A percentile compares a stretch with the other conserved stretches of the same genome.
phyloP scores from a whole-genome alignment of 1,284 basidiomycete genomes.

The Laetiporus sulphureus region DNA sequence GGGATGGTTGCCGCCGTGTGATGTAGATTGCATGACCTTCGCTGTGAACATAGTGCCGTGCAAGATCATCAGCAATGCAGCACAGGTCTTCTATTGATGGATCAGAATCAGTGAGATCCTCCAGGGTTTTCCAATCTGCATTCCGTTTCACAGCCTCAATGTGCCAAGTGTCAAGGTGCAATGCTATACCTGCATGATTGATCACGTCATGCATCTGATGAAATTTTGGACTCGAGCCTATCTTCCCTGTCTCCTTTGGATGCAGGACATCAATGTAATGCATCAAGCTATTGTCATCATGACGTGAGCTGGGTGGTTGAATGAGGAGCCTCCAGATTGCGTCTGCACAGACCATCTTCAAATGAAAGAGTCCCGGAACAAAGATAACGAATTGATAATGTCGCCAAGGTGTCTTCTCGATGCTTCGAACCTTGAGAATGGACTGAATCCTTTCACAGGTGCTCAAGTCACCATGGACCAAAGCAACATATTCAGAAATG shows the following conservation, averaged over 20 bases:
- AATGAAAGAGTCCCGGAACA: slow-evolving; percentile 31
- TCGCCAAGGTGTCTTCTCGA: background rate
- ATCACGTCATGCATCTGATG: slow-evolving; percentile 30
- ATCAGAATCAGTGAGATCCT: slow-evolving; percentile 16
- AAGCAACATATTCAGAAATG: slow-evolving; percentile 16
- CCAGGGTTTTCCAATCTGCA: too few relatives aligned
- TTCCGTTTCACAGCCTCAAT: slow-evolving; percentile 5
- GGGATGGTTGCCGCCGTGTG: too few relatives aligned
- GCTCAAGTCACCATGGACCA: slow-evolving; percentile 23
- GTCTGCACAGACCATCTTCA: slow-evolving; percentile 33
- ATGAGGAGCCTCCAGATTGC: slow-evolving; percentile 28
- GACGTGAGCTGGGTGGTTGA: slow-evolving; percentile 5
- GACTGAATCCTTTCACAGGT: slow-evolving; percentile 15
- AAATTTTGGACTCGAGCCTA: slow-evolving; percentile 26
- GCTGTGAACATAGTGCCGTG: too few relatives aligned
- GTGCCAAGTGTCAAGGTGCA: slow-evolving; percentile 19
- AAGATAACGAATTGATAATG: slow-evolving; percentile 21
- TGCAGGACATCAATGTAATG: slow-evolving; percentile 16
- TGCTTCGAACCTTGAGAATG: slow-evolving; percentile 2
- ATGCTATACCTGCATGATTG: slow-evolving; percentile 19
- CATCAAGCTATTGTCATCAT: slow-evolving; percentile 17
- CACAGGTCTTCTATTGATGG: slow-evolving; percentile 18
- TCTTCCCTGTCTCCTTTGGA: slow-evolving; percentile 22
- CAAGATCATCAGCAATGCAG: too few relatives aligned
- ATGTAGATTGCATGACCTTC: too few relatives aligned